These are phyloP conservation scores for Nicotiana sylvestris DNA, from an alignment of 257 asterid species.

Conservation along the genomic window DNA sequence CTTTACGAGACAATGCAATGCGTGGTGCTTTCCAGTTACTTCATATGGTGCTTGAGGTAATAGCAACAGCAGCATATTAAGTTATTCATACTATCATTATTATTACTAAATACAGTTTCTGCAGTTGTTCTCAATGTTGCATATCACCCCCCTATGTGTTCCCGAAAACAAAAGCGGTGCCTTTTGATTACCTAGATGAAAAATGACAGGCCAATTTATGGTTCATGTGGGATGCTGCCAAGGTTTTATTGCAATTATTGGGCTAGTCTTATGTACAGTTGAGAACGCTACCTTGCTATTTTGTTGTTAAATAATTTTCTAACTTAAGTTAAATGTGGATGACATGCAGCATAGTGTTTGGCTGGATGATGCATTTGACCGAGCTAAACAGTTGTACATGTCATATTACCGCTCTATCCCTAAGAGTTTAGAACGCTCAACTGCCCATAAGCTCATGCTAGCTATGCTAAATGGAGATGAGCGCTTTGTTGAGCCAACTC, in stretches of 20 bases:
- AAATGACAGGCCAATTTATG: not conserved
- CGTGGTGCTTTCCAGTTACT: slow-evolving; percentile 98
- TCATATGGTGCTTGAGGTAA: slow-evolving; percentile 99
- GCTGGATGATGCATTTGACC: slow-evolving; percentile 97
- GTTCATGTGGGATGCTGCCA: not conserved
- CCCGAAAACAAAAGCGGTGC: not conserved
- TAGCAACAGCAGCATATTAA: not conserved
- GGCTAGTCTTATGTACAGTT: slow-evolving; percentile 7
- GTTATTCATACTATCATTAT: not conserved
- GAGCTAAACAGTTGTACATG: slow-evolving; percentile 93
- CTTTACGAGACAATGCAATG: slow-evolving; percentile 94
- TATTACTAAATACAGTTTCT: not conserved
- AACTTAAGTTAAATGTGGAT: slow-evolving; percentile 11
- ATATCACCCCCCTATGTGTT: not conserved
- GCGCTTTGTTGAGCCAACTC: slow-evolving; percentile 98
- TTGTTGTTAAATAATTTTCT: slow-evolving; percentile 3
- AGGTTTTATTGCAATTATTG: not conserved
- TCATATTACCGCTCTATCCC: slow-evolving; percentile 95
- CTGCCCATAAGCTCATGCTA: slow-evolving; percentile 97
- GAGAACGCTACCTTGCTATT: slow-evolving; percentile 8
- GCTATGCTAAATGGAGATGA: slow-evolving; percentile 98
- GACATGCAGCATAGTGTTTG: slow-evolving; percentile 92
- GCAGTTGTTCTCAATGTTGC: not conserved
- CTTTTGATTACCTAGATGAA: not conserved
- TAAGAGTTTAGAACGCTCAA: slow-evolving; percentile 96